These are phyloP conservation scores for Pseudogymnoascus sp. DNA, from an alignment of 2,329 filamentous ascomycete species.

Conservation along the genomic window DNA sequence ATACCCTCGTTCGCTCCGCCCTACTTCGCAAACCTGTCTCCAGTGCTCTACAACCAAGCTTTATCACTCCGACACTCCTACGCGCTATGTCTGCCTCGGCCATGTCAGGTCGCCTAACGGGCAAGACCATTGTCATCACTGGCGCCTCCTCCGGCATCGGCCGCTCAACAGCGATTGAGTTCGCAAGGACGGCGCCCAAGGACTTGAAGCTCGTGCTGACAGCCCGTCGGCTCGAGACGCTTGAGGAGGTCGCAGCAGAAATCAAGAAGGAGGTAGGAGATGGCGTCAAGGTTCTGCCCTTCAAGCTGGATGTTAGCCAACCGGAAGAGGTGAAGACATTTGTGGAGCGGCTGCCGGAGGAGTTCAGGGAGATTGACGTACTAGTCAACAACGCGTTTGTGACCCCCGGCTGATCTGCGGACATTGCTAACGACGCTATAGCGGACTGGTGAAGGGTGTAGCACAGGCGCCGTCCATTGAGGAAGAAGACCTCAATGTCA, in stretches of 20 bases:
- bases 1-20: background rate
- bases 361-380: constrained; percentile 79
- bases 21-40: background rate
- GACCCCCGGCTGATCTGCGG: background rate
- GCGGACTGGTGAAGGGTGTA: constrained; percentile 82
- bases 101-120: constrained; percentile 75
- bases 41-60: background rate
- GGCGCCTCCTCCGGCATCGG: constrained; percentile 94
- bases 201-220: constrained; percentile 80
- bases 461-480: constrained; percentile 79
- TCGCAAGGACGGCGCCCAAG: constrained; percentile 75
- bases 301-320: constrained; percentile 83
- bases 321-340: constrained; percentile 68
- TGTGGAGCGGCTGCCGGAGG: constrained; percentile 66
- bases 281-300: constrained; percentile 74
- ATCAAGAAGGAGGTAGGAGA: constrained; percentile 71
- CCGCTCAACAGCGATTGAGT: constrained; percentile 76
- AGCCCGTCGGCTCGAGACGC: constrained; percentile 73
- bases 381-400: constrained; percentile 93
- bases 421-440: constrained; percentile 31
- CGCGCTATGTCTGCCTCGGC: constrained; percentile 57
- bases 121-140: constrained; percentile 89
- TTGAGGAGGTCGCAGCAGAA: constrained; percentile 69
- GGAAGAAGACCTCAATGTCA: constrained; percentile 73
- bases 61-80: constrained; percentile 5